Evolutionary conservation across 345 rosid genomes (phyloP), one percentile per base, ranked within the genome.

Genomic region (Eucalyptus fibrosa): DNA sequence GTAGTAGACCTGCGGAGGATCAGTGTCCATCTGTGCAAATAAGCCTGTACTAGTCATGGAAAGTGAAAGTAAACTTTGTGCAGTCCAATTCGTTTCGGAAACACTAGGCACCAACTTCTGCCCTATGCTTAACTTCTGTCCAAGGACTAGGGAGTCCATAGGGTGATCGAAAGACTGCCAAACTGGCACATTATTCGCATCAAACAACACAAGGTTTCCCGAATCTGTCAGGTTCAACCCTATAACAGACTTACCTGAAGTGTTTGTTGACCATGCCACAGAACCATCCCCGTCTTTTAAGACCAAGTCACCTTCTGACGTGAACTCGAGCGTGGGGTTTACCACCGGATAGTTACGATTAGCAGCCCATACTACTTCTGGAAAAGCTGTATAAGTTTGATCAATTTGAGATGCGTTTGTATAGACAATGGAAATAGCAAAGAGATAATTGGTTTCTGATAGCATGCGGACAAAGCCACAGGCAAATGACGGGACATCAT

Each of bases 161-260:
- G 93, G 92, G 49, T 89, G 65, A 77, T 88, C 83, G 34, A 89
- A 90, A 59, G 91, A 88, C 56, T 92, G 91, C 94, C 91, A 92
- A 32, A 90, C 88, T 28, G 87, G 34, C 19, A 12, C 40, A 14
- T 90, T 89, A 8, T 85, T 89, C 14, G n/a, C 44, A 42, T 90
- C 88, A 23, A 86, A 60, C 50, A 92, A 87, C 60, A 91, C 90
- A 47, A 91, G 86, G 40, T 90, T 90, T 40, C 92, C 92, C 2
- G 4, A 15, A n/a, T 72, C 88, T 23, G 86, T 89, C 69, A 92
- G 40, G 60, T 47, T 87, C 86, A 90, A 42, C 26, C 90, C 91
- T 19, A 51, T 14, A 45, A 87, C 91, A 26, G 90, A 86, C 59
- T 89, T 91, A 3, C 86, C 89, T 13, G 23, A 37, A 37, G 90